Evolutionary conservation across 164 flowering plant species (phyloP).

Genomic region (Liriodendron chinense): DNA sequence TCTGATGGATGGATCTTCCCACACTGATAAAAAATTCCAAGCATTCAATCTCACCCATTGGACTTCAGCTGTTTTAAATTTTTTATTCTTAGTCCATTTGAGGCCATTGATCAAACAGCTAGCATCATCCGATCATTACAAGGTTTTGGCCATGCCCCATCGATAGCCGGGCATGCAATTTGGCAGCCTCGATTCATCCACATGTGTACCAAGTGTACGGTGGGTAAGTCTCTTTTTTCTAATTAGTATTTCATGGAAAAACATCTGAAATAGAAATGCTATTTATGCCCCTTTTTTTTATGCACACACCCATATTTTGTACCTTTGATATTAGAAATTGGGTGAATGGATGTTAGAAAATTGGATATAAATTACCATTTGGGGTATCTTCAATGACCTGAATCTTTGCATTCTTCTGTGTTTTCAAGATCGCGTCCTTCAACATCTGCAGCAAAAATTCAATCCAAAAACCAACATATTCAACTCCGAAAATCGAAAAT

Average conservation of each 20-base stretch:
- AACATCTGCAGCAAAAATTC: conserved; percentile 46
- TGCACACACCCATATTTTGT: background rate
- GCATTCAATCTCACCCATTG: background rate
- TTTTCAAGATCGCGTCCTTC: conserved; percentile 70
- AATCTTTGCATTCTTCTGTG: conserved; percentile 77
- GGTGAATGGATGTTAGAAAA: background rate
- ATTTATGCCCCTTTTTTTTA: background rate
- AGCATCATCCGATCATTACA: background rate
- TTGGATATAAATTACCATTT: conserved; percentile 41
- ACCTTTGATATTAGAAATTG: background rate
- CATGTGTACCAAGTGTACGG: background rate
- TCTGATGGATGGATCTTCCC: background rate
- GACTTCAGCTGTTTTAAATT: background rate
- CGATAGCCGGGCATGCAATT: background rate
- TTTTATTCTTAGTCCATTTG: too few relatives aligned
- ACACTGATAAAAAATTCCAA: background rate
- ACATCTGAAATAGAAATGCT: background rate
- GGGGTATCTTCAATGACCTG: conserved; percentile 63
- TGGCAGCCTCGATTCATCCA: background rate
- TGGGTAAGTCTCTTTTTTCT: too few relatives aligned
- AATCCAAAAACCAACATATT: conserved; percentile 1
- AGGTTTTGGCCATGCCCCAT: background rate
- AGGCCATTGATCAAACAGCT: background rate
- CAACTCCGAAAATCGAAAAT: background rate
- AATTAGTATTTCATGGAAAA: too few relatives aligned